Percentiles rank a stretch among this genome's conserved stretches.
Evolutionary conservation across 2,329 filamentous ascomycete genomes (phyloP).

Genomic region (Knoxdaviesia capensis): DNA sequence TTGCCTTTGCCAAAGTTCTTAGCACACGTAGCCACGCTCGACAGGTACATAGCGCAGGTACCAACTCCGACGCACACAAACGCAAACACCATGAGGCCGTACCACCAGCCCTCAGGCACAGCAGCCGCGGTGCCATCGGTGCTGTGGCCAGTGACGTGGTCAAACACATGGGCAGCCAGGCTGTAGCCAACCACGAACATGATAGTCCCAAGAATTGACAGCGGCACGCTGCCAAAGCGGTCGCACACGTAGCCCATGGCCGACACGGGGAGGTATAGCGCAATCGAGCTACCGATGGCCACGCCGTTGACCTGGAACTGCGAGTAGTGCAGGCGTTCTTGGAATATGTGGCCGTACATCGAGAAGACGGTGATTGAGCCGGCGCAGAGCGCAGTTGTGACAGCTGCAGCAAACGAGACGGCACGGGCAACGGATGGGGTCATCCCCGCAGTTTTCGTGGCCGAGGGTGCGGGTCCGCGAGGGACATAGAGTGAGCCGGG

Average conservation of each 20-base stretch:
- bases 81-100: conserved; percentile 64
- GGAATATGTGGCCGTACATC: conserved; percentile 79
- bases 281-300: conserved; percentile 68
- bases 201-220: conserved; percentile 50
- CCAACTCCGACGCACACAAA: conserved; percentile 70
- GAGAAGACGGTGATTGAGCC: conserved; percentile 89
- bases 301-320: conserved; percentile 87
- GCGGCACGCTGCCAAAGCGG: conserved; percentile 58
- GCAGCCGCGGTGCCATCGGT: conserved; percentile 17
- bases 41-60: conserved; percentile 77
- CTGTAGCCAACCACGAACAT: conserved; percentile 70
- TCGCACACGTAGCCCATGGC: conserved; percentile 84
- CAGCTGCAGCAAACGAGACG: conserved; percentile 31
- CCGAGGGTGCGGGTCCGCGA: too few species aligned
- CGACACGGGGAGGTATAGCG: conserved; percentile 83
- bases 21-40: conserved; percentile 81
- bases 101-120: conserved; percentile 36
- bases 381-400: conserved; percentile 49
- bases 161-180: conserved; percentile 63
- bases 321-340: conserved; percentile 66
- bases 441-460: too few species aligned
- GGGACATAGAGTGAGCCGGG: too few species aligned
- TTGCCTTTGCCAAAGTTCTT: conserved; percentile 93
- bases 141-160: conserved; percentile 13
- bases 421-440: conserved; percentile 18